phyloP scores from a whole-genome alignment of 306 rosid species.

The Dalbergia cochinchinensis region DNA sequence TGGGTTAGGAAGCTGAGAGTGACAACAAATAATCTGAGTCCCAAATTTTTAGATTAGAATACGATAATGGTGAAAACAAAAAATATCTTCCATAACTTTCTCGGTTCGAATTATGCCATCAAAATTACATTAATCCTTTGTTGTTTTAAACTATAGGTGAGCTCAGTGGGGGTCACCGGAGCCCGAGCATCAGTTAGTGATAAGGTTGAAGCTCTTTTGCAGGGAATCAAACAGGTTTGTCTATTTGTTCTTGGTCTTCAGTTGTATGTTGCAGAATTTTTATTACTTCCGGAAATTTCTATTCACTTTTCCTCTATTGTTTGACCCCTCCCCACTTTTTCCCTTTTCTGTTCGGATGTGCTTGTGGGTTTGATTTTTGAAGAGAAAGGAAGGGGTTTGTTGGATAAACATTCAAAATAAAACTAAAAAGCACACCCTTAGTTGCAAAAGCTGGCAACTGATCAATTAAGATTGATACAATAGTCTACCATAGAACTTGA shows the following conservation, averaged over 20 bases:
- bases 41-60: constrained; percentile 24
- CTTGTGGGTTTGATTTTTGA: no score
- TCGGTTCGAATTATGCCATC: constrained; percentile 1
- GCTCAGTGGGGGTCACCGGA: constrained; percentile 91
- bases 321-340: not conserved
- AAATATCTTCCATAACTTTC: constrained; percentile 13
- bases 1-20: constrained; percentile 5
- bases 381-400: no score
- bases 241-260: constrained; percentile 21
- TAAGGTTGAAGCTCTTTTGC: constrained; percentile 67
- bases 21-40: not conserved
- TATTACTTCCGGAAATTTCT: constrained; percentile 13
- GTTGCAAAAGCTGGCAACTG: constrained; percentile 29
- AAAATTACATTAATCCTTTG: constrained; percentile 27
- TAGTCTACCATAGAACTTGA: constrained; percentile 38
- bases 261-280: constrained; percentile 8
- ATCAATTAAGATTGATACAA: constrained; percentile 10
- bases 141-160: constrained; percentile 69
- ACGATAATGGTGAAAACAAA: not conserved
- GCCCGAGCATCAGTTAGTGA: constrained; percentile 83
- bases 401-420: no score
- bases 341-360: not conserved
- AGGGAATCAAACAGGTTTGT: constrained; percentile 84
- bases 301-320: constrained; percentile 13
- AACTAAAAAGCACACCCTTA: not conserved